Evolutionary conservation across 495 filamentous ascomycete species (phyloP).

Genomic region (Pyronema domesticum): DNA sequence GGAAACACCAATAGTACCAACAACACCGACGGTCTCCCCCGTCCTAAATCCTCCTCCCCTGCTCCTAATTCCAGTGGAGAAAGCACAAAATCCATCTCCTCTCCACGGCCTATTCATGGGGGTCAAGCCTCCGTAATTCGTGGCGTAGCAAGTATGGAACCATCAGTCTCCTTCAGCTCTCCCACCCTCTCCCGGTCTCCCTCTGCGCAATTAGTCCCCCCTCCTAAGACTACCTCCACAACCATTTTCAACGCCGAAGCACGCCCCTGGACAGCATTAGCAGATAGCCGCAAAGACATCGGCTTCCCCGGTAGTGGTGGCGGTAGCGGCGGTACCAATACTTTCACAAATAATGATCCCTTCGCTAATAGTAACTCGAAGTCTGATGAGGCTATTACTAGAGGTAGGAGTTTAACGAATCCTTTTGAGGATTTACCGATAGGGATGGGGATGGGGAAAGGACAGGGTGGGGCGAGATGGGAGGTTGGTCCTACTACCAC

Average conservation of each 20-base stretch:
- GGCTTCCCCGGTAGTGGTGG: not conserved
- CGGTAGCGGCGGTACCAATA: not conserved
- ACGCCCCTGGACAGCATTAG: not conserved
- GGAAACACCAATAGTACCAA: no score
- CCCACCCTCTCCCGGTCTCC: no score
- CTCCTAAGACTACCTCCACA: not conserved
- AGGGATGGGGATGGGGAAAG: no score
- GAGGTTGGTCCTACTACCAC: no score
- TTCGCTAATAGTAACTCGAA: not conserved
- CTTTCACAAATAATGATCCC: not conserved
- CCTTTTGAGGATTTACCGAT: not conserved
- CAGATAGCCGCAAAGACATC: not conserved
- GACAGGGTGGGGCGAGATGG: no score
- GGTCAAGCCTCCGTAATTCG: constrained; percentile 18
- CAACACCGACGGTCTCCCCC: no score
- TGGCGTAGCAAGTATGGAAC: not conserved
- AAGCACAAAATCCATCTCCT: constrained; percentile 9
- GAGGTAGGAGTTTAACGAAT: not conserved
- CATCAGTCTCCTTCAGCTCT: not conserved
- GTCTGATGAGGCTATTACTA: not conserved
- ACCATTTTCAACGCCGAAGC: no score
- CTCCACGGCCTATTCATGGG: constrained; percentile 18
- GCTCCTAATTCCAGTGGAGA: no score
- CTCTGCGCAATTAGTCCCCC: not conserved
- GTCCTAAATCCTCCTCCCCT: constrained; percentile 7